A percentile compares a stretch with the other conserved stretches of the same genome.
These are phyloP conservation scores for Calonectria pseudoreteaudii DNA, from an alignment of 2,329 filamentous ascomycete species.

Conservation along the genomic window DNA sequence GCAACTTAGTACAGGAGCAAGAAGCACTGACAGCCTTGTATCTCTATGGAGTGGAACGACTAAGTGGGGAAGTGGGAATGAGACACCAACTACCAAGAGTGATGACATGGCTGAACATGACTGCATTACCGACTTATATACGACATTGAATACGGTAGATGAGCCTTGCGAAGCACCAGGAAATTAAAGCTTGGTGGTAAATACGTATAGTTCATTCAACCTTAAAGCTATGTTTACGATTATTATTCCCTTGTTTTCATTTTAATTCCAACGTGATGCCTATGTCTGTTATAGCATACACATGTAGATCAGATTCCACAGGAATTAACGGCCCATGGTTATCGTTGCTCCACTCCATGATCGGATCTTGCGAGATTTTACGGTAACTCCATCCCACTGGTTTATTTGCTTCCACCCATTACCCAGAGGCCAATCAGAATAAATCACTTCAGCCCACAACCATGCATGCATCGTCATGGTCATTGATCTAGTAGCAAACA, in stretches of 20 bases:
- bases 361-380: too few relatives aligned
- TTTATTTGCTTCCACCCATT: not conserved
- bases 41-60: not conserved
- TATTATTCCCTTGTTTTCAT: accelerated
- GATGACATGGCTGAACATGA: not conserved
- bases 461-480: too few relatives aligned
- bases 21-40: not conserved
- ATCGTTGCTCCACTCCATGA: too few relatives aligned
- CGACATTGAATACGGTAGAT: not conserved
- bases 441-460: too few relatives aligned
- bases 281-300: too few relatives aligned
- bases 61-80: not conserved
- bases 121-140: not conserved
- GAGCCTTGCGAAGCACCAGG: not conserved
- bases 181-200: not conserved
- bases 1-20: not conserved
- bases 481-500: too few relatives aligned
- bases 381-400: accelerated
- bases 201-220: not conserved
- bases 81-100: not conserved
- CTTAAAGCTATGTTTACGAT: not conserved
- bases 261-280: too few relatives aligned
- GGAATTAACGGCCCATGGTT: too few relatives aligned
- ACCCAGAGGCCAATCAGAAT: too few relatives aligned
- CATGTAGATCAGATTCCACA: too few relatives aligned